Evolutionary conservation across 2,329 filamentous ascomycete genomes (phyloP), one percentile per base, ranked within the genome.

Genomic region (Colletotrichum tropicicola): DNA sequence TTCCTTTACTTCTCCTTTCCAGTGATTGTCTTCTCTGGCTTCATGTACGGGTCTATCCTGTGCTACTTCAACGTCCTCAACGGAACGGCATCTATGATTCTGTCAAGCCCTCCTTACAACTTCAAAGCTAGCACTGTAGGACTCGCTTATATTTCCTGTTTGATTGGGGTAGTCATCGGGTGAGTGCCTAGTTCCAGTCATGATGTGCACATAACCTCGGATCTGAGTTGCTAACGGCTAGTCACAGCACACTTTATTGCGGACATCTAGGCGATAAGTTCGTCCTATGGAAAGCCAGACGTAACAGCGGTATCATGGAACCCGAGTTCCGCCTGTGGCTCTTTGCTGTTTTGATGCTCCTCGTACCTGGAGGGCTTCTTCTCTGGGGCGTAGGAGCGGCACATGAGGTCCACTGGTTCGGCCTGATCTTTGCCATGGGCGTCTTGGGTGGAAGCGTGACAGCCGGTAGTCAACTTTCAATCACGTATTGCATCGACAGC

Each of bases 51-150:
- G 2, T 77, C 77, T 0, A 79, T 80, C 27, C 73, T 82, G 3
- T 74, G 80, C 37, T 81, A 77, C 72, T 81, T 80, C 71, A 80
- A 79, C 64, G 77, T 81, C 3, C 72, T 80, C n/a, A 80, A 80
- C 44, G 79, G 78, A 63, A 84, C 75, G 2, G 77, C 73, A 19
- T 83, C 74, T 27, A 78, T 80, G 25, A 76, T 81, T 7, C 71
- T 81, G 0, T 75, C 75, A 1, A 73, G 72, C 0, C 59, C 71
- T 0, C 78, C 79, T 0, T 81, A 81, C 63, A 75, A 76, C 67
- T 81, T 81, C 51, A 68, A 68, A 5, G 71, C 79, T 0, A 77
- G 77, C 1, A 75, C 79, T 62, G 78, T 81, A 5, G 79, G 79
- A 0, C 61, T 81, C 1, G 74, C 72, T 19, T 81, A 81, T 58